phyloP scores from a whole-genome alignment of 2,329 filamentous ascomycete species.

The Venturia aucupariae region DNA sequence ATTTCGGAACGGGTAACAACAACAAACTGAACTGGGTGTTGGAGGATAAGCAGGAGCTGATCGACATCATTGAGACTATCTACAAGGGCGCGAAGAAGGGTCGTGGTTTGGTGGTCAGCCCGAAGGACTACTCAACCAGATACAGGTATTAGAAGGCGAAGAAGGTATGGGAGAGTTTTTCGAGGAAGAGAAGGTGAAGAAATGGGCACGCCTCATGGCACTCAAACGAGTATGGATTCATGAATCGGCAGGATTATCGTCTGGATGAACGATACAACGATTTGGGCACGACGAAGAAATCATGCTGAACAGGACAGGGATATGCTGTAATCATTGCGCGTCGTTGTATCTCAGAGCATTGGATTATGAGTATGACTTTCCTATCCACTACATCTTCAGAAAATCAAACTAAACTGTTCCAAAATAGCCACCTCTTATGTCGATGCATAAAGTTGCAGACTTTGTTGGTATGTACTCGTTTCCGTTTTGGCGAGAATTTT shows the following conservation, averaged over 20 bases:
- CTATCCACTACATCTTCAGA: not conserved
- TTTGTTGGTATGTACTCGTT: not conserved
- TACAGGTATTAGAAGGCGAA: constrained; percentile 13
- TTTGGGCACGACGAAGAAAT: not conserved
- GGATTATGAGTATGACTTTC: constrained; percentile 5
- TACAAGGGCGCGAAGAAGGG: constrained; percentile 99
- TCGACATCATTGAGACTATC: constrained; percentile 97
- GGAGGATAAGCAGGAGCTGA: constrained; percentile 96
- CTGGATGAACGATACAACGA: not conserved
- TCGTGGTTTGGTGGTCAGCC: constrained; percentile 87
- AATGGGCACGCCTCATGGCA: not conserved
- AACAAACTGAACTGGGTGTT: constrained; percentile 97
- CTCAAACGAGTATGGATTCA: not conserved
- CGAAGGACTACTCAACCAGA: constrained; percentile 46
- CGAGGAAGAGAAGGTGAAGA: not conserved
- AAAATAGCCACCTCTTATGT: not conserved
- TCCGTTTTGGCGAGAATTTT: not conserved
- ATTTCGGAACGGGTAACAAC: constrained; percentile 97
- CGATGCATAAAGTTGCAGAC: not conserved
- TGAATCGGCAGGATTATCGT: not conserved
- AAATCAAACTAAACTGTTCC: constrained; percentile 7
- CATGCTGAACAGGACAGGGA: not conserved
- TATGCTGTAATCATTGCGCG: not conserved
- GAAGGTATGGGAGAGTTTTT: not conserved
- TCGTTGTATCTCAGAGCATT: no score